Evolutionary conservation across 2,329 filamentous ascomycete species (phyloP).

Genomic region (Botrytis hyacinthi): DNA sequence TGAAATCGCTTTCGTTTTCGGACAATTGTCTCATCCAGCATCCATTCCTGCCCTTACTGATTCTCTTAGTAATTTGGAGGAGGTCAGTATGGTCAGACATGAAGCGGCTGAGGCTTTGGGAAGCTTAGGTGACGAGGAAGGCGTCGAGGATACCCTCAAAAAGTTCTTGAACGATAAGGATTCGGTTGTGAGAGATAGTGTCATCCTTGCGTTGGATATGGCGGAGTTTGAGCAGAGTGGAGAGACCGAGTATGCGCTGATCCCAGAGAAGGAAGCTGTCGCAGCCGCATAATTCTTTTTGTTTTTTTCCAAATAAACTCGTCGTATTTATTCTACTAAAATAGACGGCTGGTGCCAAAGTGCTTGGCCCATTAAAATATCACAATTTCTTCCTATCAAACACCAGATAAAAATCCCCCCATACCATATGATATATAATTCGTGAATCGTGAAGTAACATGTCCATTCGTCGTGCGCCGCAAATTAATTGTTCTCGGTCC

Average conservation of each 20-base stretch:
- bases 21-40: constrained; percentile 92
- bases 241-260: constrained; percentile 85
- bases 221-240: constrained; percentile 92
- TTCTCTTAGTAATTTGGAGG: constrained; percentile 72
- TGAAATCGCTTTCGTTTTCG: constrained; percentile 97
- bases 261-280: constrained; percentile 58
- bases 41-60: constrained; percentile 86
- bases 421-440: constrained; percentile 11
- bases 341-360: constrained; percentile 36
- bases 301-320: neutral
- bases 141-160: constrained; percentile 82
- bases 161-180: constrained; percentile 87
- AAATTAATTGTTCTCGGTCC: constrained; percentile 41
- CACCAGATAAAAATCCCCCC: neutral
- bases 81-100: constrained; percentile 95
- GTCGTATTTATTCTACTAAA: neutral
- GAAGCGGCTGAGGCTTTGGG: constrained; percentile 96
- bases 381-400: constrained; percentile 22
- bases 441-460: neutral
- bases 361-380: constrained; percentile 36
- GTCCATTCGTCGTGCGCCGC: constrained; percentile 12
- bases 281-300: constrained; percentile 20
- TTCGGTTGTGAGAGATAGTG: constrained; percentile 89
- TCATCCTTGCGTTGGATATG: constrained; percentile 96
- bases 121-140: constrained; percentile 87